phyloP scores from a whole-genome alignment of 768 basidiomycete genomes.

The Suillus bovinus region DNA sequence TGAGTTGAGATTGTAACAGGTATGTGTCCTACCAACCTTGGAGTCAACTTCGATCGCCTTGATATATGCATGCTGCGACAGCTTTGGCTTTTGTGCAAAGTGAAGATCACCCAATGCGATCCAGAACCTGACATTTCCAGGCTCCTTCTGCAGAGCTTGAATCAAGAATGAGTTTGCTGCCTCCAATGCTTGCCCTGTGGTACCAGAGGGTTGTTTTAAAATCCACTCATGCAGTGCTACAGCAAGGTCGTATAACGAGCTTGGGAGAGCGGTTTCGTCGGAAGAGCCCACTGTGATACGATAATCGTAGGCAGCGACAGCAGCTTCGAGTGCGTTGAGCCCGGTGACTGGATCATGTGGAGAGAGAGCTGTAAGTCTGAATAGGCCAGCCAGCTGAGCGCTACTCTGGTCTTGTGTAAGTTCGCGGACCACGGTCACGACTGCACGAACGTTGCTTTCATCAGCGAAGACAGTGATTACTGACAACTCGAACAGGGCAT shows the following conservation, averaged over 20 bases:
- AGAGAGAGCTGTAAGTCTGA: conserved; percentile 34
- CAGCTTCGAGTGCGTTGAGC: conserved; percentile 46
- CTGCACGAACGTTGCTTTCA: conserved; percentile 36
- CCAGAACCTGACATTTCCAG: conserved; percentile 78
- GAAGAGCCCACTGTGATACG: conserved; percentile 57
- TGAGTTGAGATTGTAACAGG: conserved; percentile 7
- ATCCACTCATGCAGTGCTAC: conserved; percentile 57
- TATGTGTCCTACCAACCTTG: conserved; percentile 55
- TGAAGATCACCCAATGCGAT: conserved; percentile 74
- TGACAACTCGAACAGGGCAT: conserved; percentile 72
- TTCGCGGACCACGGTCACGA: conserved; percentile 36
- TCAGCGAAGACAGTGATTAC: conserved; percentile 49
- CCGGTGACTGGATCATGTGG: conserved; percentile 29
- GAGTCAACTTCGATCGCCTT: conserved; percentile 82
- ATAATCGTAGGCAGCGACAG: conserved; percentile 61
- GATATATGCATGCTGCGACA: conserved; percentile 91
- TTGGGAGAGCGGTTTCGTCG: conserved; percentile 49
- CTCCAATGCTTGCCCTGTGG: conserved; percentile 33
- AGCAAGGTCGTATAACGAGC: conserved; percentile 76
- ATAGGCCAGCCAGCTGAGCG: conserved; percentile 42
- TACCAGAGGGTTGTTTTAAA: conserved; percentile 25
- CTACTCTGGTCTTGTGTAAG: conserved; percentile 42
- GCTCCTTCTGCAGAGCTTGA: conserved; percentile 72
- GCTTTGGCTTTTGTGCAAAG: conserved; percentile 64
- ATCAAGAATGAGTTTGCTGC: conserved; percentile 57